These are phyloP conservation scores for Zalaria obscura DNA, from an alignment of 2,329 filamentous ascomycete genomes.

Conservation along the genomic window DNA sequence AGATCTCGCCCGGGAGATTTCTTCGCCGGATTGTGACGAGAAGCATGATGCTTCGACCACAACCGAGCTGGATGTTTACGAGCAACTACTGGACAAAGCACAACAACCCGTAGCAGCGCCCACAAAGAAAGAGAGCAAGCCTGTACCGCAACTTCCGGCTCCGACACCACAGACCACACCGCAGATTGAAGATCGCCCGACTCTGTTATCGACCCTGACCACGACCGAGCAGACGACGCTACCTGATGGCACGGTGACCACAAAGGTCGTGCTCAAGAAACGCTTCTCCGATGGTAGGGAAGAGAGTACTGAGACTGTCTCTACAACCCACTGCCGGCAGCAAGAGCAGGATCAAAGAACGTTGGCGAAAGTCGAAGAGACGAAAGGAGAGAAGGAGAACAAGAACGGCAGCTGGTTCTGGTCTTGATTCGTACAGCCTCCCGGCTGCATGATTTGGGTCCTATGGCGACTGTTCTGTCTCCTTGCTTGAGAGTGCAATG, in stretches of 20 bases:
- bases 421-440: background rate
- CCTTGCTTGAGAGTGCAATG: too few species aligned
- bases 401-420: background rate
- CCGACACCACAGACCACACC: background rate
- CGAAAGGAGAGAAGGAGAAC: background rate
- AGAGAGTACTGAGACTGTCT: slow-evolving; percentile 23
- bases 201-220: slow-evolving; percentile 41
- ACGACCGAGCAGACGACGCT: slow-evolving; percentile 40
- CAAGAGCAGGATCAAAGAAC: background rate
- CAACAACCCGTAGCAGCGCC: background rate
- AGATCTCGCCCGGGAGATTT: slow-evolving; percentile 8
- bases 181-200: slow-evolving; percentile 1
- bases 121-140: background rate
- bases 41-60: slow-evolving; percentile 8
- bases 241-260: slow-evolving; percentile 43
- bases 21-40: slow-evolving; percentile 4
- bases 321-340: background rate
- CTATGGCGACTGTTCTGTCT: too few species aligned
- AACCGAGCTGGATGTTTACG: slow-evolving; percentile 41
- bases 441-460: too few species aligned
- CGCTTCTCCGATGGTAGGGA: slow-evolving; percentile 46
- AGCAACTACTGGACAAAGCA: slow-evolving; percentile 26
- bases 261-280: slow-evolving; percentile 42
- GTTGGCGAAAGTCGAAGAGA: too few species aligned
- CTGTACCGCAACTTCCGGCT: background rate